phyloP scores from a whole-genome alignment of 2,329 filamentous ascomycete species.

The Curvularia lunata region DNA sequence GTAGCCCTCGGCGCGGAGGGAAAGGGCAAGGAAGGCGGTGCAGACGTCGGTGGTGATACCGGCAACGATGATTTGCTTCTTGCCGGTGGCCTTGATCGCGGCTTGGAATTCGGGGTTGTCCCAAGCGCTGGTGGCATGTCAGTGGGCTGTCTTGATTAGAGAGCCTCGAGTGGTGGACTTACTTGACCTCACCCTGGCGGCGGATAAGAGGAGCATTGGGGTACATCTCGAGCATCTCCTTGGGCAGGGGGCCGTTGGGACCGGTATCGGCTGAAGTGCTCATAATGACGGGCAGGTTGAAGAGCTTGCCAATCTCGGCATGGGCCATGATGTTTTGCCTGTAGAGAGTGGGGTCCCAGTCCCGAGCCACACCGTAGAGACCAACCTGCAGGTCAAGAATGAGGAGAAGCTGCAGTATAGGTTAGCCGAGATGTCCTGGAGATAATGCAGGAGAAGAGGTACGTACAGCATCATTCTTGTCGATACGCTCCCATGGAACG shows the following conservation, averaged over 20 bases:
- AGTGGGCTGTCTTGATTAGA: not conserved
- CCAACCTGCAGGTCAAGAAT: slow-evolving; percentile 67
- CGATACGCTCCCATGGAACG: slow-evolving; percentile 50
- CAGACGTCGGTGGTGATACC: slow-evolving; percentile 79
- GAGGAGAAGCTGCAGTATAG: slow-evolving; percentile 56
- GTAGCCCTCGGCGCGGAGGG: slow-evolving; percentile 73
- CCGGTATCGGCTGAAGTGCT: slow-evolving; percentile 73
- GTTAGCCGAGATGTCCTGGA: not conserved
- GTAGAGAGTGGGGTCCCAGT: slow-evolving; percentile 70
- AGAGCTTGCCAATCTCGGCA: slow-evolving; percentile 68
- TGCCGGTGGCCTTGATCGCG: slow-evolving; percentile 69
- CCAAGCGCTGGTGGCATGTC: slow-evolving; percentile 62
- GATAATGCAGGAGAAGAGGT: not conserved
- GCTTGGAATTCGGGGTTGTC: slow-evolving; percentile 72
- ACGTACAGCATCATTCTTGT: slow-evolving; percentile 51
- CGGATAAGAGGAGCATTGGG: slow-evolving; percentile 70
- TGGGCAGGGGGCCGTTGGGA: slow-evolving; percentile 73
- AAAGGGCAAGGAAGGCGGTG: slow-evolving; percentile 76
- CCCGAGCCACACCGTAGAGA: slow-evolving; percentile 65
- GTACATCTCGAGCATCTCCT: slow-evolving; percentile 72
- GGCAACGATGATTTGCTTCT: slow-evolving; percentile 73
- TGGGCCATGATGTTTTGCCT: slow-evolving; percentile 72
- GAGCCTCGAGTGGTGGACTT: slow-evolving; percentile 6
- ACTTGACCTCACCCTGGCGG: slow-evolving; percentile 73
- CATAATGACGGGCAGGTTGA: slow-evolving; percentile 72